Conservation (phyloP, 148 eudicot species). For the Dianthus caryophyllus region DNA sequence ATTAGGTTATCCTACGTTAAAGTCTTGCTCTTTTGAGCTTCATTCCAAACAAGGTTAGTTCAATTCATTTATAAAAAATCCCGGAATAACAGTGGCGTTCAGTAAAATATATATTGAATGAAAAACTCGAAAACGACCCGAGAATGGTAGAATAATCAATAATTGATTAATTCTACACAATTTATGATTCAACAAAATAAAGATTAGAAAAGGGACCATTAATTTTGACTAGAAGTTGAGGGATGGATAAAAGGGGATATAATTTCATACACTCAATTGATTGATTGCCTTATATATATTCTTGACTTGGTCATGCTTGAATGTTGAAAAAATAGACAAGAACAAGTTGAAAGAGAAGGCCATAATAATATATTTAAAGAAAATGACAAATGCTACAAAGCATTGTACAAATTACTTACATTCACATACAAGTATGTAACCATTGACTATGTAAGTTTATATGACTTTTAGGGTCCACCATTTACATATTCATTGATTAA, state of each 20-base stretch:
- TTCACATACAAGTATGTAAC: constrained; percentile 30
- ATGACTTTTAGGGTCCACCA: constrained; percentile 2
- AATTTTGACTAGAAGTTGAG: constrained; percentile 13
- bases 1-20: no score
- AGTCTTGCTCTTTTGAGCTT: not conserved
- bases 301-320: constrained; percentile 29
- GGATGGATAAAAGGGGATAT: not conserved
- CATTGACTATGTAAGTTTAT: constrained; percentile 21
- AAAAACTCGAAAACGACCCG: no score
- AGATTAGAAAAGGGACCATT: not conserved
- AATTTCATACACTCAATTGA: not conserved
- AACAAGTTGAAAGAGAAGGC: constrained; percentile 9
- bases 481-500: not conserved
- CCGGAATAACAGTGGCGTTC: no score
- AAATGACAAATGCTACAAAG: constrained; percentile 12
- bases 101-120: no score
- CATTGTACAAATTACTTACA: constrained; percentile 5
- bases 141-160: no score
- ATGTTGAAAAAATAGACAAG: constrained; percentile 3
- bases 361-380: not conserved
- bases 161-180: no score
- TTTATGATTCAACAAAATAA: not conserved
- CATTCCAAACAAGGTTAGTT: not conserved
- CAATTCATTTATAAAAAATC: no score
- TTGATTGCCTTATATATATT: not conserved